Base-by-base conservation (phyloP, 768 basidiomycete genomes). In the Porphyrellus cyaneotinctus region DNA sequence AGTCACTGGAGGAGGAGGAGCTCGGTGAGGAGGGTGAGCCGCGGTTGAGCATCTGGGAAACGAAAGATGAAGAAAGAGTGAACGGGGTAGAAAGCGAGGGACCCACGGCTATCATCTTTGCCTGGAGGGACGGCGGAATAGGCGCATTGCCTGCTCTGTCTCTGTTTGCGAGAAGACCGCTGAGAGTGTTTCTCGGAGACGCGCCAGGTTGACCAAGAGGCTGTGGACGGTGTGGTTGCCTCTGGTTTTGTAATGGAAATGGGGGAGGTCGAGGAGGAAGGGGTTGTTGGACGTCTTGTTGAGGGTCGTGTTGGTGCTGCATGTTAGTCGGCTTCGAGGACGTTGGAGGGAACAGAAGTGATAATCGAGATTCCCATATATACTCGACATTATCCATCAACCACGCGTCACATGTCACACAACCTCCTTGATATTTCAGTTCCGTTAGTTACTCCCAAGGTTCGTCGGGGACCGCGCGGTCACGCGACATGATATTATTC, bases 61-160 rank as follows among this genome's bases (percentile, higher is more conserved):
- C 28, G 14, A 43, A 58, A 57, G 58, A 60, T 65, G 64, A 52
- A 47, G 44, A 43, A 3, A 31, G 46, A 14, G 15, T 17, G 15
- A n/a, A 23, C 3, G 18, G 10, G 12, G 17, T 17, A 11, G 5
- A 41, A 24, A 1, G 13, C 20, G 31, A 14, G 33, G 39, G 38
- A 76, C 82, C 61, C 66, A 95, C 92, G 26, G 87, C 90, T 37
- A 88, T 90, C 87, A 97, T 89, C 76, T 93, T 97, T 56, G 90
- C 91, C 66, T 94, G 93, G 41, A 98, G 78, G 42, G 83, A 79
- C 0, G 94, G 91, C 0, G 95, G 95, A 56, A 98, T 89, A 43
- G 88, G 86, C 0, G 86, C 86, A 18, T 79, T 69, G 37, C 73
- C 63, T 53, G 68, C 54, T 51, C 64, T 68, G 71, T 70, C 57